Conservation (phyloP, 176 grass and related monocot genomes). For the Aegilops speltoides region DNA sequence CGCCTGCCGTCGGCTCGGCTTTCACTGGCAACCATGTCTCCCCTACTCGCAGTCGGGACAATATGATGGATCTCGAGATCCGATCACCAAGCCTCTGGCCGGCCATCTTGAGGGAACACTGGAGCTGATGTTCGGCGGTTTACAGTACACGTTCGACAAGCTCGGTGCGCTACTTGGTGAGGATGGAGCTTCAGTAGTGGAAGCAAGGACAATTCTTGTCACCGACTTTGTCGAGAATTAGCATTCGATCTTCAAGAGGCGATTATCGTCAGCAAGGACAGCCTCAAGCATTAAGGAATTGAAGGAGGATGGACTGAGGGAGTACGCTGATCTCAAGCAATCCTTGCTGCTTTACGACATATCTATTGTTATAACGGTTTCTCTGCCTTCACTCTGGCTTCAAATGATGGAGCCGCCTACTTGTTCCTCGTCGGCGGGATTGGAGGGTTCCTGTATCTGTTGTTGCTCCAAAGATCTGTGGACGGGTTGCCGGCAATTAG, state of each 20-base stretch:
- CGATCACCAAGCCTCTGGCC: too few species aligned
- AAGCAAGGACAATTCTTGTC: constrained; percentile 48
- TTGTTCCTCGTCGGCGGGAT: constrained; percentile 72
- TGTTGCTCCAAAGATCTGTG: constrained; percentile 71
- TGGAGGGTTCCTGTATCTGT: constrained; percentile 77
- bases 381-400: constrained; percentile 54
- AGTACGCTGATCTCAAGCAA: constrained; percentile 84
- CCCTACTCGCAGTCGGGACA: too few species aligned
- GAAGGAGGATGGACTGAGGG: constrained; percentile 68
- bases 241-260: constrained; percentile 40
- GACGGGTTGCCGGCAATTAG: constrained; percentile 51
- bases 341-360: constrained; percentile 76
- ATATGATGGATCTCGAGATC: too few species aligned
- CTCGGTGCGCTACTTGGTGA: constrained; percentile 52
- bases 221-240: constrained; percentile 46
- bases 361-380: constrained; percentile 71
- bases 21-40: too few species aligned
- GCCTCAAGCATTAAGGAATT: constrained; percentile 21
- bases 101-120: constrained; percentile 21
- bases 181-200: constrained; percentile 54
- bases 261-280: constrained; percentile 25
- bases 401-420: constrained; percentile 51
- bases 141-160: constrained; percentile 66
- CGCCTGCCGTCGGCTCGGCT: too few species aligned
- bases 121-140: constrained; percentile 42